These are phyloP conservation scores for Salicornia ramosissima DNA, from an alignment of 148 eudicot species.

Conservation along the genomic window DNA sequence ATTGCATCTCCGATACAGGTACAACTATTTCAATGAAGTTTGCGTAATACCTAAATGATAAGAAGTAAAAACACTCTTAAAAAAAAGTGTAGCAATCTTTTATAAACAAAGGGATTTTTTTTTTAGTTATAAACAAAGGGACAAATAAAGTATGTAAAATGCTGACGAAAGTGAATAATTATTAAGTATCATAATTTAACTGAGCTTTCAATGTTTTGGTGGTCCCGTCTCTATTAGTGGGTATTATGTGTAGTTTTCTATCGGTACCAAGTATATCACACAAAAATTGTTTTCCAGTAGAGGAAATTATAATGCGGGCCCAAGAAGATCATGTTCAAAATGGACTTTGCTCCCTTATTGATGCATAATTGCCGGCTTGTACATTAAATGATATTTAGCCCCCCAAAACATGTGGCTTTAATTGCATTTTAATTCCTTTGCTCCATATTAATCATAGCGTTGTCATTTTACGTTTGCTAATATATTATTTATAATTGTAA, in stretches of 20 bases:
- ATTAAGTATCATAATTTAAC: slow-evolving; percentile 6
- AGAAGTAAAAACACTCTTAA: no score
- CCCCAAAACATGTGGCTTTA: slow-evolving; percentile 11
- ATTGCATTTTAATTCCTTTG: slow-evolving; percentile 7
- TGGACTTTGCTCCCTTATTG: slow-evolving; percentile 16
- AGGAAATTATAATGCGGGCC: slow-evolving; percentile 20
- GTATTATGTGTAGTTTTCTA: slow-evolving; percentile 6
- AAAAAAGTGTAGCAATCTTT: no score
- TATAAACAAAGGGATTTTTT: not conserved
- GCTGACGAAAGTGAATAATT: slow-evolving; percentile 11
- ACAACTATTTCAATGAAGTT: no score
- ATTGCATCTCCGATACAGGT: no score
- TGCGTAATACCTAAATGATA: no score
- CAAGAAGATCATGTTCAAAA: slow-evolving; percentile 10
- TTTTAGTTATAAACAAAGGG: not conserved
- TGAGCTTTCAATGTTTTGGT: not conserved
- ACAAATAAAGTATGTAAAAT: not conserved
- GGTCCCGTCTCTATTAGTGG: slow-evolving; percentile 3
- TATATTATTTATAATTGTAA: no score
- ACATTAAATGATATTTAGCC: slow-evolving; percentile 11
- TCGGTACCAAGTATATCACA: slow-evolving; percentile 8
- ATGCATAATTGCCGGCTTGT: slow-evolving; percentile 16
- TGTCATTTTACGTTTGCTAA: no score
- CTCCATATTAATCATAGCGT: no score
- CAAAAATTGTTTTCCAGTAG: not conserved